Conservation (phyloP, 73 alveolate species). For the Blepharisma stoltei region DNA sequence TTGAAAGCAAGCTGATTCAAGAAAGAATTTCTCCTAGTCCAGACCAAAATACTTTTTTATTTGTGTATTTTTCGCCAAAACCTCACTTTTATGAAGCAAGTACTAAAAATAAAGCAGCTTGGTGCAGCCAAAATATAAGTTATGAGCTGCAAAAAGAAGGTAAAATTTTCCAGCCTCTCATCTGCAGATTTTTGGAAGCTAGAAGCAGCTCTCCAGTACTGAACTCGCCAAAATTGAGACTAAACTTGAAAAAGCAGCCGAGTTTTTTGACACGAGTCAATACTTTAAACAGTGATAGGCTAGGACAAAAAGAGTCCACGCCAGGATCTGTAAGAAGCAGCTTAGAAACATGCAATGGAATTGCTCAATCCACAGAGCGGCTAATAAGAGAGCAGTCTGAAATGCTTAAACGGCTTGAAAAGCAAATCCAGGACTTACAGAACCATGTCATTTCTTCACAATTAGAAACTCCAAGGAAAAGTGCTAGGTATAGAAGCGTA, state of each 20-base stretch:
- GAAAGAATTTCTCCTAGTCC: conserved; percentile 13
- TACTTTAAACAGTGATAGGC: too few species aligned
- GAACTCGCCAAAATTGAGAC: background rate
- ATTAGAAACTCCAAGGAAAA: too few species aligned
- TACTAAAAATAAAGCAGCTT: background rate
- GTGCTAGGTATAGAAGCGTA: too few species aligned
- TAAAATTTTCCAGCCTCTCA: background rate
- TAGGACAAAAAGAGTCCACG: background rate
- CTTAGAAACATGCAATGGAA: background rate
- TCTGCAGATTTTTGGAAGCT: background rate
- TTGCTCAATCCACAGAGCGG: background rate
- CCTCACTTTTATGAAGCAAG: background rate
- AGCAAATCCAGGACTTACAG: background rate
- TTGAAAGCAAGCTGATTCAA: background rate
- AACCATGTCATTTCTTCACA: background rate
- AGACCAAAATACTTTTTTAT: background rate
- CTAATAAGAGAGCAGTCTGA: background rate
- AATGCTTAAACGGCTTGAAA: background rate
- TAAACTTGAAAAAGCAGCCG: too few species aligned
- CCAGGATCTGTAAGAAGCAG: background rate
- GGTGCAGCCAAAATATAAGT: background rate
- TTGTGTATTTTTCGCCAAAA: conserved; percentile 3
- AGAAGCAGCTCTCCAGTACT: background rate
- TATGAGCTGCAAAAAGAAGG: too few species aligned
- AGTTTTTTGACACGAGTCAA: too few species aligned